A percentile compares a stretch with the other conserved stretches of the same genome.
These are phyloP conservation scores for Talaromyces sp. DNA, from an alignment of 2,329 filamentous ascomycete genomes.

Conservation along the genomic window DNA sequence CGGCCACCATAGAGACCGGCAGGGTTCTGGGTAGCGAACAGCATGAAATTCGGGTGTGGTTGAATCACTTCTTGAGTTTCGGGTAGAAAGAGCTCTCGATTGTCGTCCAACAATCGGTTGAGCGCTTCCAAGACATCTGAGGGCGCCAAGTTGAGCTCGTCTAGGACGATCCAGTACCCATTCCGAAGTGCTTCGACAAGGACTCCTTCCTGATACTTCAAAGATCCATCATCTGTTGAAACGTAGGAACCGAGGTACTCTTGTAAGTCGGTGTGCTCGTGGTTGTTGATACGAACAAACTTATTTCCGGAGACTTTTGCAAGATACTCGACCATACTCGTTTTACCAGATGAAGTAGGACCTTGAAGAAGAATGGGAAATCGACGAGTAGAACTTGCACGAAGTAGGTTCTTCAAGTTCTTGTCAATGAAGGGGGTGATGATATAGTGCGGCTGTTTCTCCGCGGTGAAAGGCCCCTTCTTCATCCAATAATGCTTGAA, in stretches of 20 bases:
- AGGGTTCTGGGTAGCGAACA: slow-evolving; percentile 97
- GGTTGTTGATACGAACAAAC: slow-evolving; percentile 98
- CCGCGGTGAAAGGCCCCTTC: slow-evolving; percentile 63
- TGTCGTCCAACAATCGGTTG: slow-evolving; percentile 93
- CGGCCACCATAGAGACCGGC: slow-evolving; percentile 91
- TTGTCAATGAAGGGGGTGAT: slow-evolving; percentile 92
- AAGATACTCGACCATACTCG: slow-evolving; percentile 98
- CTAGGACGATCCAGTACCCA: slow-evolving; percentile 96
- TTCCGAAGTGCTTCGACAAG: slow-evolving; percentile 87
- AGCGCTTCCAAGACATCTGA: slow-evolving; percentile 95
- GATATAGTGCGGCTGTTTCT: slow-evolving; percentile 85
- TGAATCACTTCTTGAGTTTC: slow-evolving; percentile 93
- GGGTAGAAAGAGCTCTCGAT: slow-evolving; percentile 88
- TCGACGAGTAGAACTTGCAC: slow-evolving; percentile 83
- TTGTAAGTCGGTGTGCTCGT: slow-evolving; percentile 96
- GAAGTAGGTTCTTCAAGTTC: slow-evolving; percentile 89
- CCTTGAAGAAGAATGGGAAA: slow-evolving; percentile 96
- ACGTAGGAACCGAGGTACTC: slow-evolving; percentile 96
- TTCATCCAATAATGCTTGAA: slow-evolving; percentile 91
- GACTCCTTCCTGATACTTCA: slow-evolving; percentile 89
- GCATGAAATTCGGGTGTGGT: slow-evolving; percentile 92
- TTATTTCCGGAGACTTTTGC: slow-evolving; percentile 96
- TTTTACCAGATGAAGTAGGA: slow-evolving; percentile 95
- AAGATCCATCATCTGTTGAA: slow-evolving; percentile 75
- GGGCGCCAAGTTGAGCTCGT: slow-evolving; percentile 93